A percentile compares a stretch with the other conserved stretches of the same genome.
phyloP scores from a whole-genome alignment of 352 stramenopile genomes.

The Plasmopara halstedii region DNA sequence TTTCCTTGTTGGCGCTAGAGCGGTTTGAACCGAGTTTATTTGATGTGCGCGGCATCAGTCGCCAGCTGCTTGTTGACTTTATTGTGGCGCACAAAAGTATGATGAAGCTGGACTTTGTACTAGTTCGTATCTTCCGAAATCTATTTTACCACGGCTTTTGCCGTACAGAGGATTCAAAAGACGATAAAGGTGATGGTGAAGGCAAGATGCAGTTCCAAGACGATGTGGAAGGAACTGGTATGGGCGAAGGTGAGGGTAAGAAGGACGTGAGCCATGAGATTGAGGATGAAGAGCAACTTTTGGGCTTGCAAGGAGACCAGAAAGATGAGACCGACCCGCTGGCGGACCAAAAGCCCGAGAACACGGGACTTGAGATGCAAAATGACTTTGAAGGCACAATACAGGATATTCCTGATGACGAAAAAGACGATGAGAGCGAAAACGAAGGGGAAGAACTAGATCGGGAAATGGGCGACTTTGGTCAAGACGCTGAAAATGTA shows the following conservation, averaged over 20 bases:
- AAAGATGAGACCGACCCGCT: conserved; percentile 70
- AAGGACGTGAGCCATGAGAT: conserved; percentile 99
- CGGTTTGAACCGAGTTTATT: conserved; percentile 50
- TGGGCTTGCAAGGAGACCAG: conserved; percentile 94
- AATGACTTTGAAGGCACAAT: conserved; percentile 99
- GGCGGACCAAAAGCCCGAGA: conserved; percentile 86
- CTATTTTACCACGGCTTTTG: conserved; percentile 96
- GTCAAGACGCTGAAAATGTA: conserved; percentile 95
- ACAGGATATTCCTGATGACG: conserved; percentile 93
- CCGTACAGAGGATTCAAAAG: conserved; percentile 82
- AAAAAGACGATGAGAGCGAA: conserved; percentile 83
- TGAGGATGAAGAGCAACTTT: conserved; percentile 99
- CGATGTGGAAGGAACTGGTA: conserved; percentile 98
- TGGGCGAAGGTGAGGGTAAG: conserved; percentile 98
- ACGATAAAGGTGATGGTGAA: conserved; percentile 79
- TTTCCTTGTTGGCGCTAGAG: conserved; percentile 49
- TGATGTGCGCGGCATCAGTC: conserved; percentile 68
- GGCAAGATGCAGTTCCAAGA: conserved; percentile 96
- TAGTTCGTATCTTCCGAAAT: conserved; percentile 94
- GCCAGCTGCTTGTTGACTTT: conserved; percentile 69
- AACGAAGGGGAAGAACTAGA: conserved; percentile 96
- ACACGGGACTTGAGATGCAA: conserved; percentile 99
- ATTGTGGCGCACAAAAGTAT: conserved; percentile 86
- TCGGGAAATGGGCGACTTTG: conserved; percentile 98
- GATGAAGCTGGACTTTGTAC: conserved; percentile 93